Evolutionary conservation across 2,329 filamentous ascomycete genomes (phyloP).

Genomic region (Phialophora verrucosa): DNA sequence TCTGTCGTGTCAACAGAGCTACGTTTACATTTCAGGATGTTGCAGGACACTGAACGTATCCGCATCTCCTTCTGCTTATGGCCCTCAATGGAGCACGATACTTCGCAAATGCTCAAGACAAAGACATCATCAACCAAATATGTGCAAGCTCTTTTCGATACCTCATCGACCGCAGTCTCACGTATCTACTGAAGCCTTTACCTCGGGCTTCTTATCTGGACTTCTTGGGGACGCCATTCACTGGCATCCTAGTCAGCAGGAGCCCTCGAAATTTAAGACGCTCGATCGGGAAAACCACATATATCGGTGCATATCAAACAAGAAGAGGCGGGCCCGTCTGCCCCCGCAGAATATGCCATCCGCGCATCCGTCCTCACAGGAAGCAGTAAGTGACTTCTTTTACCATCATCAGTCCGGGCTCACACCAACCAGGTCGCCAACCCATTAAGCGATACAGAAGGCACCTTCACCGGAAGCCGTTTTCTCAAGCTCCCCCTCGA

Average conservation of each 20-base stretch:
- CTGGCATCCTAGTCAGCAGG: neutral
- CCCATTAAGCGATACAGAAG: neutral
- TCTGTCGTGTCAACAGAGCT: neutral
- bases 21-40: neutral
- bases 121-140: neutral
- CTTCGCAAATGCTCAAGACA: slow-evolving; percentile 1
- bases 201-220: neutral
- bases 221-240: neutral
- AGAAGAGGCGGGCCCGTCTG: neutral
- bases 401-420: neutral
- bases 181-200: neutral
- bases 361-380: neutral
- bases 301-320: neutral
- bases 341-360: neutral
- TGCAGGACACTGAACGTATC: neutral
- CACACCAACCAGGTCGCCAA: neutral
- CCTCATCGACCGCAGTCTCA: neutral
- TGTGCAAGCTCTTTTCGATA: slow-evolving; percentile 2
- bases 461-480: neutral
- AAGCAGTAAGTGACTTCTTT: neutral
- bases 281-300: neutral
- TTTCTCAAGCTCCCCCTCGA: slow-evolving; percentile 31
- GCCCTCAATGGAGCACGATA: neutral
- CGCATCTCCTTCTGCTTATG: neutral
- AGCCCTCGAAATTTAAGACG: neutral